Evolutionary conservation across 1,139 yeast genomes (phyloP).

Genomic region (Candida frijolesensis): DNA sequence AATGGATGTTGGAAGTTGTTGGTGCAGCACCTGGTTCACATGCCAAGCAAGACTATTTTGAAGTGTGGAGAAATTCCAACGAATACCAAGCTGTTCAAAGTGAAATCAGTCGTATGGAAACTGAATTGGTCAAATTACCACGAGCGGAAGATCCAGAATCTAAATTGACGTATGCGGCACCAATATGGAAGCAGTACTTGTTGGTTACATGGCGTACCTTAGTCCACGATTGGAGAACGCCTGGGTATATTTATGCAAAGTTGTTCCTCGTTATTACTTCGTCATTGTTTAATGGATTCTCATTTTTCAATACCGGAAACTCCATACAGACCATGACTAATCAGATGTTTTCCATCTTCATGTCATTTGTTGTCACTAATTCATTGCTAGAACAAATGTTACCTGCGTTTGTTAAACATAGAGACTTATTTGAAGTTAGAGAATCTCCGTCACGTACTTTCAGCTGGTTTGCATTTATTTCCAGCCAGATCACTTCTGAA

Average conservation of each 20-base stretch:
- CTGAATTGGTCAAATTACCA: conserved; percentile 30
- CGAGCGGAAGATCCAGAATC: conserved; percentile 25
- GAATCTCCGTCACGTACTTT: conserved; percentile 36
- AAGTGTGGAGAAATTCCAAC: conserved; percentile 35
- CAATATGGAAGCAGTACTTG: conserved; percentile 28
- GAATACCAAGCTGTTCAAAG: conserved; percentile 26
- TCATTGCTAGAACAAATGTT: conserved; percentile 57
- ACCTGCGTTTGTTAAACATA: conserved; percentile 33
- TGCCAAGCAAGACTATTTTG: conserved; percentile 35
- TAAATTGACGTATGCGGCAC: conserved; percentile 28
- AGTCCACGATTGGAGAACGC: conserved; percentile 48
- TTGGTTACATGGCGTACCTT: conserved; percentile 29
- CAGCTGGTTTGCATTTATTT: conserved; percentile 39
- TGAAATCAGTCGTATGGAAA: conserved; percentile 33
- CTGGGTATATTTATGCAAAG: conserved; percentile 43
- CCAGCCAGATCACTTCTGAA: conserved; percentile 71
- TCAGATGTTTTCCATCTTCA: conserved; percentile 57
- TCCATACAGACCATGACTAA: conserved; percentile 45
- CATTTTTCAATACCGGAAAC: conserved; percentile 37
- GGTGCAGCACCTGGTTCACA: conserved; percentile 42
- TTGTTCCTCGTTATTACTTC: conserved; percentile 37
- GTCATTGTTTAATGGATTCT: conserved; percentile 51
- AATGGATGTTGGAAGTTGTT: conserved; percentile 59
- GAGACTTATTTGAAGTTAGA: conserved; percentile 40
- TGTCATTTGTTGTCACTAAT: conserved; percentile 49